phyloP scores from a whole-genome alignment of 768 basidiomycete genomes.

The Termitomyces sp. region DNA sequence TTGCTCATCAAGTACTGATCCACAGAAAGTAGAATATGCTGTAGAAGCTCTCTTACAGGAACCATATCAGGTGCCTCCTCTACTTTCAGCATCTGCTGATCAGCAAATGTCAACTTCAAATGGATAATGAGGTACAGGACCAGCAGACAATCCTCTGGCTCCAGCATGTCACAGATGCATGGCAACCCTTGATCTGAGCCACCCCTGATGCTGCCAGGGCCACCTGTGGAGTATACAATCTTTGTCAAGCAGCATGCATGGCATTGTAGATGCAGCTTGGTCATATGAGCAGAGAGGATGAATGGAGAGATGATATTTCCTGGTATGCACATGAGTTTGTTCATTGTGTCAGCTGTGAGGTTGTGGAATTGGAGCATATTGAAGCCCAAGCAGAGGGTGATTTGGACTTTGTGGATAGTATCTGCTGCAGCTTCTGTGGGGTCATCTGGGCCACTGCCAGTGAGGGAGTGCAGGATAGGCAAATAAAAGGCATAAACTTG shows the following conservation, averaged over 20 bases:
- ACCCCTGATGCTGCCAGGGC: conserved; percentile 82
- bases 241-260: conserved; percentile 83
- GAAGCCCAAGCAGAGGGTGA: conserved; percentile 84
- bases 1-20: conserved; percentile 90
- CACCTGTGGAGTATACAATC: conserved; percentile 70
- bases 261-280: conserved; percentile 89
- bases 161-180: conserved; percentile 79
- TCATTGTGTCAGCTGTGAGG: conserved; percentile 90
- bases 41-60: conserved; percentile 94
- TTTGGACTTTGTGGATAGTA: conserved; percentile 67
- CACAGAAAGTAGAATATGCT: conserved; percentile 90
- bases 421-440: conserved; percentile 35
- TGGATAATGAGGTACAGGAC: conserved; percentile 97
- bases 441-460: conserved; percentile 46
- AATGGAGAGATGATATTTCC: conserved; percentile 98
- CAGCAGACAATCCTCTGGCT: conserved; percentile 82
- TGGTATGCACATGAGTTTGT: conserved; percentile 92
- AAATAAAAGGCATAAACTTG: too few relatives aligned
- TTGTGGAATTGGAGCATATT: conserved; percentile 94
- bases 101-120: conserved; percentile 89
- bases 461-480: conserved; percentile 84
- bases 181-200: conserved; percentile 86
- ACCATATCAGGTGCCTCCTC: conserved; percentile 99
- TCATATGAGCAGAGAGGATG: conserved; percentile 88
- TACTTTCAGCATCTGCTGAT: conserved; percentile 94